phyloP scores from a whole-genome alignment of 768 basidiomycete genomes.

The Kwoniella heveanensis region DNA sequence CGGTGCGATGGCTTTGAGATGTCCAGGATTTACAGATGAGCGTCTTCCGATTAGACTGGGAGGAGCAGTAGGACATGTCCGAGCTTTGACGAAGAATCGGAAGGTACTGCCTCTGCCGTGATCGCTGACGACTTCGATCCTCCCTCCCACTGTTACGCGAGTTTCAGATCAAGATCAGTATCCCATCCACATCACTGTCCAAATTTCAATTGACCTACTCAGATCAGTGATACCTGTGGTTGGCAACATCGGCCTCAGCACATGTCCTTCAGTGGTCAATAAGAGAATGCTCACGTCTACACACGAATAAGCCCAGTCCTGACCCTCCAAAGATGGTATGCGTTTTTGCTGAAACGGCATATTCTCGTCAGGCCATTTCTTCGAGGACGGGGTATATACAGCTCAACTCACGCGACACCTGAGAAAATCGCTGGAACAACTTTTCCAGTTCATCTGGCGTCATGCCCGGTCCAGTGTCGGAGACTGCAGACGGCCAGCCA shows the following conservation, averaged over 20 bases:
- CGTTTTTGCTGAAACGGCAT: slow-evolving; percentile 30
- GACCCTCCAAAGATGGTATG: slow-evolving; percentile 50
- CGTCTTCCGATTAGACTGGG: not conserved
- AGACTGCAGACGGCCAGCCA: slow-evolving; percentile 5
- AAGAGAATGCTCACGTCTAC: slow-evolving; percentile 47
- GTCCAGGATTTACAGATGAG: too few species aligned
- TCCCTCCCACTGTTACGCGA: slow-evolving; percentile 49
- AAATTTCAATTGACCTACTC: slow-evolving; percentile 1
- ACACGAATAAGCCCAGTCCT: slow-evolving; percentile 57
- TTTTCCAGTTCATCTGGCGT: slow-evolving; percentile 54
- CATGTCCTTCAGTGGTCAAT: not conserved
- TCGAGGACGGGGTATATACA: too few species aligned
- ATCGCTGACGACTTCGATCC: slow-evolving; percentile 56
- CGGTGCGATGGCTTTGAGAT: not conserved
- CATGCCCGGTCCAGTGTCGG: slow-evolving; percentile 57
- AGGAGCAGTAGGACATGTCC: slow-evolving; percentile 9
- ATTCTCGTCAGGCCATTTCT: too few species aligned
- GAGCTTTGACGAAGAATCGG: slow-evolving; percentile 56
- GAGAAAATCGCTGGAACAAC: slow-evolving; percentile 57
- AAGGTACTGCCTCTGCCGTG: slow-evolving; percentile 56
- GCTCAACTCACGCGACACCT: slow-evolving; percentile 48
- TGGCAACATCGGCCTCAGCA: not conserved
- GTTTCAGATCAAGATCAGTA: not conserved
- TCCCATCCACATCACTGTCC: not conserved
- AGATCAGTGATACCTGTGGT: slow-evolving; percentile 39